Percentiles rank a stretch among this genome's conserved stretches.
Conservation (phyloP, 2,329 filamentous ascomycete species). For the Microdochium bolleyi region DNA sequence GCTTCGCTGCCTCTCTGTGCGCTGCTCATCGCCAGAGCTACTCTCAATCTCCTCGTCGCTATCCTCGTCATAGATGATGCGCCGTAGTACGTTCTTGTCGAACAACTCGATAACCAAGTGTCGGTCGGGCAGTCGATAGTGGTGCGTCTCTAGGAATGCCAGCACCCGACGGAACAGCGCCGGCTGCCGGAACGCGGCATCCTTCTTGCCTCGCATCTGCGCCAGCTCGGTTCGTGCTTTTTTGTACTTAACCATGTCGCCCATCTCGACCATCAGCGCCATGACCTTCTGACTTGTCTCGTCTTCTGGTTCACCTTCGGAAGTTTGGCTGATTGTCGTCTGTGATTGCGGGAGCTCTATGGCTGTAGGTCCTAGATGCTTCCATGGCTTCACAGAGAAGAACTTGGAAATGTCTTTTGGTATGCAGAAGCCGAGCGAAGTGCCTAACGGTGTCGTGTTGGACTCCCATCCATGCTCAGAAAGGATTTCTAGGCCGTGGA, state of each 20-base stretch:
- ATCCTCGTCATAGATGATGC: conserved; percentile 70
- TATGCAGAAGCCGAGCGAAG: conserved; percentile 80
- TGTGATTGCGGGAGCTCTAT: conserved; percentile 42
- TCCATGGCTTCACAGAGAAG: conserved; percentile 62
- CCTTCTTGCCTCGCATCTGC: conserved; percentile 67
- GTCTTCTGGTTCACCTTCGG: conserved; percentile 27
- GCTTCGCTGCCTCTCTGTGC: conserved; percentile 50
- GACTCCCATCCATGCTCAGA: conserved; percentile 90
- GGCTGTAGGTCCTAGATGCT: conserved; percentile 37
- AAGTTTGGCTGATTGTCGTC: conserved; percentile 32
- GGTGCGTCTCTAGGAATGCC: conserved; percentile 77
- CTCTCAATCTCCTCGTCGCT: conserved; percentile 28
- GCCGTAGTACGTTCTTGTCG: conserved; percentile 78
- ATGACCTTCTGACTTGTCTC: conserved; percentile 67
- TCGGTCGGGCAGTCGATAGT: conserved; percentile 79
- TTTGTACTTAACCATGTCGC: conserved; percentile 89
- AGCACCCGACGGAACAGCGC: conserved; percentile 80
- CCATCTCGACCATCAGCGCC: conserved; percentile 77
- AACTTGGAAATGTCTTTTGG: conserved; percentile 71
- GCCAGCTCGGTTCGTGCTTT: conserved; percentile 75
- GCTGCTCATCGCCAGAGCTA: conserved; percentile 40
- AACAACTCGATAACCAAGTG: conserved; percentile 92
- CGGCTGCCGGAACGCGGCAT: conserved; percentile 66
- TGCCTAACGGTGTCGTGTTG: conserved; percentile 73
- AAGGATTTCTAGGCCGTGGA: conserved; percentile 87